Conservation (phyloP, 306 rosid genomes). For the Cucurbita argyrosperma region DNA sequence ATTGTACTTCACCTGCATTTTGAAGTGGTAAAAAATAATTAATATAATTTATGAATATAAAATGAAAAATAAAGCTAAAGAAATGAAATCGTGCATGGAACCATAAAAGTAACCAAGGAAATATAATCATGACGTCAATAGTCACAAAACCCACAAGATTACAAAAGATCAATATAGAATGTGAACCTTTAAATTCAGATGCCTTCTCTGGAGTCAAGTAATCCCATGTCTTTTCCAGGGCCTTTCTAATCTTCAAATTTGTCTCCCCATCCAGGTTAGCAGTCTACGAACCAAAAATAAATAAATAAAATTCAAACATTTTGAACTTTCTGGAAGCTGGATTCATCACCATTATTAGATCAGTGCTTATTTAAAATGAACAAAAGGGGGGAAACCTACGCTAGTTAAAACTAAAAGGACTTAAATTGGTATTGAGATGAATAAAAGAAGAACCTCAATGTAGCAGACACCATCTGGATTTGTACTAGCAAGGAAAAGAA, state of each 20-base stretch:
- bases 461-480: slow-evolving; percentile 92
- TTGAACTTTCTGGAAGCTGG: neutral
- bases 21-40: neutral
- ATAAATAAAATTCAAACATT: neutral
- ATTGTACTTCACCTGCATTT: slow-evolving; percentile 80
- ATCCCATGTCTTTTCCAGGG: slow-evolving; percentile 85
- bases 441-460: slow-evolving; percentile 46
- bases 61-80: neutral
- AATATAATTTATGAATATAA: neutral
- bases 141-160: neutral
- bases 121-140: neutral
- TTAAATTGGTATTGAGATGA: neutral
- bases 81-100: neutral
- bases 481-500: slow-evolving; percentile 76
- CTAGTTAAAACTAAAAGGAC: neutral
- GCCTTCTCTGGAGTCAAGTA: slow-evolving; percentile 69
- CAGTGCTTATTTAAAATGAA: neutral
- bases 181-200: slow-evolving; percentile 69
- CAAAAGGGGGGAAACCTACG: neutral
- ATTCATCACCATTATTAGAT: neutral
- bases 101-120: neutral
- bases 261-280: slow-evolving; percentile 98
- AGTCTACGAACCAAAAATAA: slow-evolving; percentile 35
- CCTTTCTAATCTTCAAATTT: slow-evolving; percentile 84
- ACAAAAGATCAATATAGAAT: slow-evolving; percentile 7